Conservation (phyloP, 2,329 filamentous ascomycete species). For the Exophiala calicioides region DNA sequence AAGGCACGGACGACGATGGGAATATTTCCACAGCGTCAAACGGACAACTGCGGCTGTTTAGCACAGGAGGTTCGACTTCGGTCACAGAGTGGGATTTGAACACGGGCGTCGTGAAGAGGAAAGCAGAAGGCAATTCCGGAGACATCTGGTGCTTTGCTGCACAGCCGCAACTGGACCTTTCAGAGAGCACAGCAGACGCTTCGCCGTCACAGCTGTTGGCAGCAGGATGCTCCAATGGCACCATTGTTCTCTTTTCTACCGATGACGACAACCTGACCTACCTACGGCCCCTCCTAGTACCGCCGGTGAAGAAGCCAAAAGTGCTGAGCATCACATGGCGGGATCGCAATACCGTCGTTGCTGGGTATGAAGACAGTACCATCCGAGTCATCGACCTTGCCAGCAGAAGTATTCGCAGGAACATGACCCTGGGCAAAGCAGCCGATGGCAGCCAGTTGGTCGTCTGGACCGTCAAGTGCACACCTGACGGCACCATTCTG, state of each 20-base stretch:
- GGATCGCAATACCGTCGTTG: slow-evolving; percentile 75
- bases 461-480: slow-evolving; percentile 88
- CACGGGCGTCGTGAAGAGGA: slow-evolving; percentile 72
- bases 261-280: slow-evolving; percentile 82
- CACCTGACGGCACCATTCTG: slow-evolving; percentile 85
- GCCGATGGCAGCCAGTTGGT: slow-evolving; percentile 82
- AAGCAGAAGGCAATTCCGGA: slow-evolving; percentile 88
- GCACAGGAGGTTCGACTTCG: slow-evolving; percentile 88
- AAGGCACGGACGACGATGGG: slow-evolving; percentile 65
- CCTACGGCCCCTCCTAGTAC: slow-evolving; percentile 71
- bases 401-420: slow-evolving; percentile 72
- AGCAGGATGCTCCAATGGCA: slow-evolving; percentile 87
- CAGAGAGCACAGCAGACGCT: slow-evolving; percentile 40
- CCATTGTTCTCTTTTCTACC: slow-evolving; percentile 82
- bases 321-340: slow-evolving; percentile 92
- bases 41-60: slow-evolving; percentile 85
- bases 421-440: slow-evolving; percentile 82
- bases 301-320: slow-evolving; percentile 79
- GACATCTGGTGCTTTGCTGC: slow-evolving; percentile 96
- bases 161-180: slow-evolving; percentile 64
- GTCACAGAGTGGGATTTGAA: slow-evolving; percentile 95
- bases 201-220: slow-evolving; percentile 66
- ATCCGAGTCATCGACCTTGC: slow-evolving; percentile 87
- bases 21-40: slow-evolving; percentile 60
- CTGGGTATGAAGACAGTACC: slow-evolving; percentile 94